Percentiles rank a stretch among this genome's conserved stretches.
phyloP scores from a whole-genome alignment of 2,329 filamentous ascomycete genomes.

The Zasmidium citrigriseum region DNA sequence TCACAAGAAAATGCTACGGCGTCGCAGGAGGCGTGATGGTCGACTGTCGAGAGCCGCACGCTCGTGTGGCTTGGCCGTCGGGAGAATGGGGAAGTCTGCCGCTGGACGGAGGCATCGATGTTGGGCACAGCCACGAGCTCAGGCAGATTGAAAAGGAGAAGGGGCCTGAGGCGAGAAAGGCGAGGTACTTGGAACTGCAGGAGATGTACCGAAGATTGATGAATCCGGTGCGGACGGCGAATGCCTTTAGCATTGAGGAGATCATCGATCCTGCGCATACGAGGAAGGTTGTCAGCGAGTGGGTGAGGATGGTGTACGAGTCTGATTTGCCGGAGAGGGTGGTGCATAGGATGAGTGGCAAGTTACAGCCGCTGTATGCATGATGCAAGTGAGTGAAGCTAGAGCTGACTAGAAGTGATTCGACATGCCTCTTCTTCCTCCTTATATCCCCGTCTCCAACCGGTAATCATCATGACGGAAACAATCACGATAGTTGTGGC shows the following conservation, averaged over 20 bases:
- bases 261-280: conserved; percentile 65
- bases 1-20: conserved; percentile 62
- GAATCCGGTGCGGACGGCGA: conserved; percentile 66
- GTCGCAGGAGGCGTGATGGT: conserved; percentile 67
- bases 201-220: conserved; percentile 62
- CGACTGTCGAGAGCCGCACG: conserved; percentile 61
- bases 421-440: too few relatives aligned
- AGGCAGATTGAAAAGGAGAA: conserved; percentile 54
- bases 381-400: too few relatives aligned
- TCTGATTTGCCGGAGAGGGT: conserved; percentile 54
- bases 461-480: not conserved
- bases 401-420: too few relatives aligned
- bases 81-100: conserved; percentile 65
- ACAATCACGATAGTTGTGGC: not conserved
- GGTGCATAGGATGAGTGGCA: conserved; percentile 40
- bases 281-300: conserved; percentile 55
- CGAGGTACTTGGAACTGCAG: conserved; percentile 58
- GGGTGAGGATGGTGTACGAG: conserved; percentile 59
- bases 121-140: conserved; percentile 62
- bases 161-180: conserved; percentile 50
- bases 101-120: conserved; percentile 65
- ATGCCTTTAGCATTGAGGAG: conserved; percentile 64
- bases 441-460: too few relatives aligned
- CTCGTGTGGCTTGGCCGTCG: conserved; percentile 64
- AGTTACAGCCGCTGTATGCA: conserved; percentile 33